These are phyloP conservation scores for Allomyces arbusculus DNA, from an alignment of 192 early-diverging fungal species.

Conservation along the genomic window DNA sequence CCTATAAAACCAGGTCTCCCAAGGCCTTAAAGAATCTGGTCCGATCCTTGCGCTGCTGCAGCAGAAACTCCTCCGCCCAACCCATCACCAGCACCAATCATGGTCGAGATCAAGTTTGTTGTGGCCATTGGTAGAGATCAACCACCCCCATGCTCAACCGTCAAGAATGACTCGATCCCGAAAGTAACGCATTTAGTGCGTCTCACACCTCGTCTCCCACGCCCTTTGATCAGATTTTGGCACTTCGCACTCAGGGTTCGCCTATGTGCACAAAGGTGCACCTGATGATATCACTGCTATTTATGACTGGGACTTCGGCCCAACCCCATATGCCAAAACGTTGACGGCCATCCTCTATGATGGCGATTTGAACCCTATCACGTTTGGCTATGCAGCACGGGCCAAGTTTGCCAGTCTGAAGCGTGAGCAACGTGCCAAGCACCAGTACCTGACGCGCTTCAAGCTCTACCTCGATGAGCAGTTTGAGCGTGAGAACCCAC, in stretches of 20 bases:
- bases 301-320: not conserved
- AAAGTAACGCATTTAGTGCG: no score
- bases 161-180: no score
- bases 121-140: no score
- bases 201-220: no score
- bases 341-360: not conserved
- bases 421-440: not conserved
- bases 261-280: not conserved
- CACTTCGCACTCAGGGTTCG: not conserved
- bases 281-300: not conserved
- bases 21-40: no score
- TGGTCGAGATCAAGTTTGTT: no score
- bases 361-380: not conserved
- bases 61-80: no score
- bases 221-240: not conserved
- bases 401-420: not conserved
- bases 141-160: no score
- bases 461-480: not conserved
- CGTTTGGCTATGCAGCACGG: not conserved
- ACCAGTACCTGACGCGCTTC: not conserved
- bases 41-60: no score
- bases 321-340: not conserved
- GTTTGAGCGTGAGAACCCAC: not conserved
- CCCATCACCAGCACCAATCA: no score
- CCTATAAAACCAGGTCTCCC: no score